phyloP scores from a whole-genome alignment of 2,329 filamentous ascomycete species.

The Fusarium keratoplasticum region DNA sequence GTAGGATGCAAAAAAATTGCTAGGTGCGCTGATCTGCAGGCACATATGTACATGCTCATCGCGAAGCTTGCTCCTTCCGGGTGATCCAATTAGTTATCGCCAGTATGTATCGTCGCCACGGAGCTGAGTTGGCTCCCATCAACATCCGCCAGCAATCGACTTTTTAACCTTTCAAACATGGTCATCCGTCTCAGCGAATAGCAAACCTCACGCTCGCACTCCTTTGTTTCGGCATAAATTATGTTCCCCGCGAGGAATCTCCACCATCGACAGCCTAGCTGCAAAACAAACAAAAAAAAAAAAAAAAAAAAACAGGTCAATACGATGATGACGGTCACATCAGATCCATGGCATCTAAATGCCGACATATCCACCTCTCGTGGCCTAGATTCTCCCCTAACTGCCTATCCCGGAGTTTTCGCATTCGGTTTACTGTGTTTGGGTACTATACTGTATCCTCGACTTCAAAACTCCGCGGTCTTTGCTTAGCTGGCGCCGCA shows the following conservation, averaged over 20 bases:
- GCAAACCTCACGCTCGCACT: not conserved
- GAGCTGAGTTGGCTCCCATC: conserved; percentile 4
- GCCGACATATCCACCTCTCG: conserved; percentile 17
- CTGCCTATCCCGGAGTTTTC: not conserved
- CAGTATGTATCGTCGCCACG: not conserved
- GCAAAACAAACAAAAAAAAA: conserved; percentile 10
- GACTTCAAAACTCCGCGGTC: not conserved
- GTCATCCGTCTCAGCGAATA: conserved; percentile 16
- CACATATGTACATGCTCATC: not conserved
- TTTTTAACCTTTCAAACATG: not conserved
- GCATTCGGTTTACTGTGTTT: not conserved
- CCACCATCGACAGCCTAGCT: not conserved
- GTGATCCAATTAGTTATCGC: conserved; percentile 22
- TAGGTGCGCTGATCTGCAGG: conserved; percentile 16
- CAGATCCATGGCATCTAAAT: conserved; percentile 18
- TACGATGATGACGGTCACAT: conserved; percentile 4
- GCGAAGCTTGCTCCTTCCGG: not conserved
- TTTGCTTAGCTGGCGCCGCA: conserved; percentile 7
- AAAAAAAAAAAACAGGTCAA: not conserved
- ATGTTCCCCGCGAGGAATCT: not conserved
- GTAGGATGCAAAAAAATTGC: conserved; percentile 17
- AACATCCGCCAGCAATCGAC: not conserved
- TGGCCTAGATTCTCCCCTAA: not conserved
- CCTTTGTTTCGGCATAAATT: conserved; percentile 21
- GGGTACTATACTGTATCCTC: not conserved